Base-by-base conservation (phyloP, 2,329 filamentous ascomycete species). In the Lachnellula hyalina region DNA sequence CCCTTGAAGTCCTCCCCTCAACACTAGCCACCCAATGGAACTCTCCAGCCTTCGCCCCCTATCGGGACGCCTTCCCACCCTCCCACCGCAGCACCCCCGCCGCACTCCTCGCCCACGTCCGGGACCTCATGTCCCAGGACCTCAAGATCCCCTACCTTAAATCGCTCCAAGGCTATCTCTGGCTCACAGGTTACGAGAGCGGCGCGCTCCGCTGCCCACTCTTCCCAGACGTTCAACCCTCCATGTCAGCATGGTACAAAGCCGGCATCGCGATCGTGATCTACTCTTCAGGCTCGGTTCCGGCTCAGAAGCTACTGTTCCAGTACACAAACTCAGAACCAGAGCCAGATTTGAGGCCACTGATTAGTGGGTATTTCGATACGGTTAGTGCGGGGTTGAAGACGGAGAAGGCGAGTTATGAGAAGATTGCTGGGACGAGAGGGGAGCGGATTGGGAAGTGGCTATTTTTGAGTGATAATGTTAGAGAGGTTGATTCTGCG, bases 391-490 rank as follows among this genome's bases (percentile, higher is more conserved):
- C 89, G 34, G 89, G 89, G 1, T 77, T 81, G 53, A 94, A 94
- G 75, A 81, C 78, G 46, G 82, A 90, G 63, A 68, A 72, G 40
- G 70, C 69, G 21, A 92, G 88, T 69, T 94, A 93, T 72, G 70
- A 73, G 49, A 65, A 57, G 50, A 68, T 70, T 50, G 58, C 51
- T 32, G 42, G 36, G 36, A 45, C 49, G 52, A 45, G 69, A 81
- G 15, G 72, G 35, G 73, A 77, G 54, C 63, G 73, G 49, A 69
- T 77, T 17, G 70, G 69, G 11, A 75, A 80, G 53, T 88, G 88
- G 75, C 75, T 90, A n/a, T 94, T 94, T 69, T 73, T 93, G 57
- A 93, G 87, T 65, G 89, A 94, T 72, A 91, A 91, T 66, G 77
- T 89, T 46, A 82, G 80, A 66, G 85, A 88, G 71, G 83, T 87